These are phyloP conservation scores for Thelephora ganbajun DNA, from an alignment of 768 basidiomycete genomes.

Conservation along the genomic window DNA sequence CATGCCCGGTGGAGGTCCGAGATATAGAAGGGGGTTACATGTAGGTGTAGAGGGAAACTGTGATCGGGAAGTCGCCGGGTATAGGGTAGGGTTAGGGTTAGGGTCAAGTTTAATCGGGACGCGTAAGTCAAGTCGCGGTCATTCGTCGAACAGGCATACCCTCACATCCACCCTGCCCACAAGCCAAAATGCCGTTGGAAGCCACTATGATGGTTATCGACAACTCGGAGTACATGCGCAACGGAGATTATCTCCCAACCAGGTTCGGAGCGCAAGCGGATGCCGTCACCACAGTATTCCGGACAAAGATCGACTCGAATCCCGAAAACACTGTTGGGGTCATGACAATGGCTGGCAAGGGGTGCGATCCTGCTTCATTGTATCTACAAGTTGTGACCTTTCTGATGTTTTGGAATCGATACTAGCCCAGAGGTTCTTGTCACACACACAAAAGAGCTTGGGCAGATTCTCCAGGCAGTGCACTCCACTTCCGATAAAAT, in stretches of 20 bases:
- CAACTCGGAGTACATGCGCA: constrained; percentile 96
- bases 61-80: constrained; percentile 5
- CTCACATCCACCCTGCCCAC: constrained; percentile 1
- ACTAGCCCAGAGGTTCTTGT: constrained; percentile 87
- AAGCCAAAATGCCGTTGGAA: constrained; percentile 78
- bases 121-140: neutral
- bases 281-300: constrained; percentile 81
- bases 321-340: constrained; percentile 95
- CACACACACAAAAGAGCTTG: constrained; percentile 90
- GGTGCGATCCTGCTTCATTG: constrained; percentile 32
- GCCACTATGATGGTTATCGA: constrained; percentile 96
- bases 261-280: constrained; percentile 87
- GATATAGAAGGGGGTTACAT: neutral
- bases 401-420: neutral
- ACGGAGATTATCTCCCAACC: constrained; percentile 80
- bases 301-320: constrained; percentile 89
- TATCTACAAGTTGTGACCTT: neutral
- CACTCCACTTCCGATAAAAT: constrained; percentile 61
- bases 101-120: neutral
- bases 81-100: neutral
- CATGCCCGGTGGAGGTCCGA: neutral
- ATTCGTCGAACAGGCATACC: neutral
- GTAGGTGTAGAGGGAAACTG: neutral
- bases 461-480: constrained; percentile 74
- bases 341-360: constrained; percentile 97